Base-by-base conservation (phyloP, 345 rosid species). In the Lepidium aucheri region DNA sequence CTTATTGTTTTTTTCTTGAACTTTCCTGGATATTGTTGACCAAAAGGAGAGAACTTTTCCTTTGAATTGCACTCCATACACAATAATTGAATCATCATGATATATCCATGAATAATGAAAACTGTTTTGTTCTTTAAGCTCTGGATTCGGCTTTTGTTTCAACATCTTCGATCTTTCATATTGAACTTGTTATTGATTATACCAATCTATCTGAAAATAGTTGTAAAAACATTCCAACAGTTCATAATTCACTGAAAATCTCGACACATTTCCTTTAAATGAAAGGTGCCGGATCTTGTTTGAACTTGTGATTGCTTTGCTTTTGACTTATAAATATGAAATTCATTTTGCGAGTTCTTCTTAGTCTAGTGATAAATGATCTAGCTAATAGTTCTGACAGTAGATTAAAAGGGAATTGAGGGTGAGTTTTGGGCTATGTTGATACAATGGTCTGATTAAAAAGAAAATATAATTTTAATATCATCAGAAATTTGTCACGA, bases 91-190 rank as follows among this genome's bases (percentile, higher is more conserved):
- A 72, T 39, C 47, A 53, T 32, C 51, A 33, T 72, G 59, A 59
- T 69, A 44, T 33, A 72, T 72, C 28, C 53, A 72, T 51, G 55
- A 72, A 72, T 65, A 65, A 72, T 43, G 18, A 39, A 39, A 50
- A 41, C 53, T 33, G 17, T 65, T 34, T 13, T 32, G 1, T 10
- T 3, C 26, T 3, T 34, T 14, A 58, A 52, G 22, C 58, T 52
- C 12, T 52, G 46, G 30, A 20, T 61, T 52, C 68, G 11, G 40
- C 62, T 7, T 43, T 46, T 20, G n/a, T 71, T 30, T 43, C 28
- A 6, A 41, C 47, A 4, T 4, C 5, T 28, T 16, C 14, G 5
- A 9, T 69, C 43, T 47, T 51, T 30, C 12, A 4, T 51, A 40
- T 28, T 63, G 50, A 39, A n/a, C 4, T 47, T 49, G 26, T 45